Evolutionary conservation across 75 land plant genomes (phyloP).

Genomic region (Pinus tabuliformis): DNA sequence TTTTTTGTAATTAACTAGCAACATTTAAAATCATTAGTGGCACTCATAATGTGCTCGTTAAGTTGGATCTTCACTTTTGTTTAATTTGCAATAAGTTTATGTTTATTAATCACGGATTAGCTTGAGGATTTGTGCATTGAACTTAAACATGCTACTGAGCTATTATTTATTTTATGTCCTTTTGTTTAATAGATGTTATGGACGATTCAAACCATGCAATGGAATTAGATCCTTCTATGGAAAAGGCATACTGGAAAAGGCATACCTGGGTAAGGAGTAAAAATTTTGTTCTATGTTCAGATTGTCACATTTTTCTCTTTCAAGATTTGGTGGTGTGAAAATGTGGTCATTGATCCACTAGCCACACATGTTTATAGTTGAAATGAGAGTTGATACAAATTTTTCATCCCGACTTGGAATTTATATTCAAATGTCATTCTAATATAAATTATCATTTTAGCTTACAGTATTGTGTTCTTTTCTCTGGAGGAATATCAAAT

Average conservation of each 20-base stretch:
- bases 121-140: too few relatives aligned
- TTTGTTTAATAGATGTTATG: constrained; percentile 60
- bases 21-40: too few relatives aligned
- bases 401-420: background rate
- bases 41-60: too few relatives aligned
- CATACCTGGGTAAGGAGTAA: constrained; percentile 82
- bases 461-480: constrained; percentile 65
- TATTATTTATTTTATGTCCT: too few relatives aligned
- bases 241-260: constrained; percentile 72
- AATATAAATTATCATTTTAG: background rate
- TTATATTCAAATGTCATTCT: background rate
- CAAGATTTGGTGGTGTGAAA: background rate
- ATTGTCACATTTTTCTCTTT: background rate
- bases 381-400: too few relatives aligned
- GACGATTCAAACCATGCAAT: constrained; percentile 90
- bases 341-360: too few relatives aligned
- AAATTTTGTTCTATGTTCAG: constrained; percentile 6
- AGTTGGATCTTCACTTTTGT: too few relatives aligned
- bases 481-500: constrained; percentile 86
- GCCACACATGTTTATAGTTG: too few relatives aligned
- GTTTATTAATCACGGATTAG: too few relatives aligned
- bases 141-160: too few relatives aligned
- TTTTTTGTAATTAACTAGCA: too few relatives aligned
- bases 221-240: constrained; percentile 71
- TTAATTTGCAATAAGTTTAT: too few relatives aligned